A percentile compares a stretch with the other conserved stretches of the same genome.
phyloP scores from a whole-genome alignment of 2,329 filamentous ascomycete genomes.

The Delphinella strobiligena region DNA sequence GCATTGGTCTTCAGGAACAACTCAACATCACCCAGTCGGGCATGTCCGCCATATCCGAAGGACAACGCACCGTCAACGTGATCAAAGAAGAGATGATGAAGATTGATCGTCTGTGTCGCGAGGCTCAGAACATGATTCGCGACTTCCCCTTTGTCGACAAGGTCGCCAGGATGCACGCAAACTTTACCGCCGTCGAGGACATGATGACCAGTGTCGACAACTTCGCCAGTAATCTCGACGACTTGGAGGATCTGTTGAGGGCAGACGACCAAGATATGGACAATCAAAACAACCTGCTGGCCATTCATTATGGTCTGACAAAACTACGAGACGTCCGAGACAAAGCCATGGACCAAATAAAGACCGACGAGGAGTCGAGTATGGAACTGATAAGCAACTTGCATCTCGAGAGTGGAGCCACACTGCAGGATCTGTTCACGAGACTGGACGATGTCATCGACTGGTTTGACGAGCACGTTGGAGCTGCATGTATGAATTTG shows the following conservation, averaged over 20 bases:
- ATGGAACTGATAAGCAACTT: conserved; percentile 79
- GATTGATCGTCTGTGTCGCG: conserved; percentile 93
- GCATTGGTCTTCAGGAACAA: conserved; percentile 79
- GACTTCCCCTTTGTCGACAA: conserved; percentile 91
- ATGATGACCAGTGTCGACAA: conserved; percentile 86
- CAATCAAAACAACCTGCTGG: conserved; percentile 82
- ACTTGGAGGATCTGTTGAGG: conserved; percentile 65
- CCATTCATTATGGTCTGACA: conserved; percentile 84
- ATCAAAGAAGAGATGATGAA: conserved; percentile 99
- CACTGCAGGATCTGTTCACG: conserved; percentile 80
- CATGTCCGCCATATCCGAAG: conserved; percentile 78
- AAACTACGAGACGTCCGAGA: conserved; percentile 87
- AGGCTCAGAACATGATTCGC: conserved; percentile 93
- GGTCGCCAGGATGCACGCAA: conserved; percentile 87
- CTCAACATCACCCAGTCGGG: conserved; percentile 88
- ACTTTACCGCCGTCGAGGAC: conserved; percentile 85
- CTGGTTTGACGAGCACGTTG: conserved; percentile 93
- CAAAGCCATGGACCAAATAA: conserved; percentile 93
- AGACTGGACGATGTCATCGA: conserved; percentile 77
- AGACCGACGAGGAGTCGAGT: conserved; percentile 77
- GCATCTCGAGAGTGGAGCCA: conserved; percentile 51
- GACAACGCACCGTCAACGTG: conserved; percentile 78
- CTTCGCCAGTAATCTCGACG: conserved; percentile 66
- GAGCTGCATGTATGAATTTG: conserved; percentile 75
- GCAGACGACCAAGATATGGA: conserved; percentile 78